phyloP scores from a whole-genome alignment of 768 basidiomycete genomes.

The Lactarius tabidus region DNA sequence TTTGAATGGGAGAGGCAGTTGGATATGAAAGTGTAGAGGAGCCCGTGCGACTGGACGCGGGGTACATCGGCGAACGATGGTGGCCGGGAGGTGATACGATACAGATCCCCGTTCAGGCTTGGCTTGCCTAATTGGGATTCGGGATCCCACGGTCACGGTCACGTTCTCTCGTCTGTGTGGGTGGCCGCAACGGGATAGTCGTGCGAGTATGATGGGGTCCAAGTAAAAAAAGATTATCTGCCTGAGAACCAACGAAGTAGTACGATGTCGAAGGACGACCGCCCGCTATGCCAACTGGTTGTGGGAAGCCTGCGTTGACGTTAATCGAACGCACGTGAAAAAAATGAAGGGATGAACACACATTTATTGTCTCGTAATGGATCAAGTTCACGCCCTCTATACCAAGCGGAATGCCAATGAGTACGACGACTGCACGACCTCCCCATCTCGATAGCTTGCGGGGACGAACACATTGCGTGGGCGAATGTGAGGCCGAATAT shows the following conservation, averaged over 20 bases:
- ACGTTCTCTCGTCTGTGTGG: conserved; percentile 30
- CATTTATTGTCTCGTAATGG: conserved; percentile 85
- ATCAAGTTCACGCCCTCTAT: conserved; percentile 93
- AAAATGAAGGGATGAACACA: conserved; percentile 28
- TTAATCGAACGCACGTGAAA: conserved; percentile 1
- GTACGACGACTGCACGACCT: conserved; percentile 74
- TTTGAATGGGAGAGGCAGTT: conserved; percentile 65
- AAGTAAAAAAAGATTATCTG: conserved; percentile 82
- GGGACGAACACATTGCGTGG: conserved; percentile 30
- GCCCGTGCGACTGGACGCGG: conserved; percentile 29
- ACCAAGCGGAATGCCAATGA: conserved; percentile 86
- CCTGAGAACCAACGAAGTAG: conserved; percentile 94
- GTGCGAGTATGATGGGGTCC: conserved; percentile 79
- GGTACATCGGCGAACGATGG: conserved; percentile 26
- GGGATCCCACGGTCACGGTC: conserved; percentile 9
- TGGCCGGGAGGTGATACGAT: conserved; percentile 25
- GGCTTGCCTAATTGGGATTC: conserved; percentile 14
- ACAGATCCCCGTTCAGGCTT: conserved; percentile 16
- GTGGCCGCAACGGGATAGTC: conserved; percentile 63
- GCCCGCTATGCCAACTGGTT: conserved; percentile 94
- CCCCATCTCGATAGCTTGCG: conserved; percentile 55
- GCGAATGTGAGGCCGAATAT: conserved; percentile 59
- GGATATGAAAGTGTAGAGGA: conserved; percentile 50
- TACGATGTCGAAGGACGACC: conserved; percentile 96
- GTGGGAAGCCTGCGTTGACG: conserved; percentile 68